Evolutionary conservation across 805 yeast genomes (phyloP), one percentile per base, ranked within the genome.

Genomic region (Candida sithepensis): DNA sequence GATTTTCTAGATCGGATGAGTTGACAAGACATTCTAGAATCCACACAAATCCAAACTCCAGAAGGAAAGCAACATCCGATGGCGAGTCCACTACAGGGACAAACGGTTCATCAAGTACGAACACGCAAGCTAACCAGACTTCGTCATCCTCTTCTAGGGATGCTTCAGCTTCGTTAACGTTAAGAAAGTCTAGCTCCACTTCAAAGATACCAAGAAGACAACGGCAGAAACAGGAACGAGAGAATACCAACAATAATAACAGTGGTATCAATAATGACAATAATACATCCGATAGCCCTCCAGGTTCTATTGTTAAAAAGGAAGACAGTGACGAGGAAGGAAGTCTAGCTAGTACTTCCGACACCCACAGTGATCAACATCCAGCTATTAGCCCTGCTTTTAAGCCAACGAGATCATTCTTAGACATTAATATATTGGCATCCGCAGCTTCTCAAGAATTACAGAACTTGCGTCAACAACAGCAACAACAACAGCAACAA

Each of bases 1-100:
- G 85, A 52, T 89, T 89, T 61, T 78, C 86, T 48, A 76, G 96
- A 52, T 75, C 84, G 23, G 96, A 90, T 67, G 96, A 89, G 68
- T 74, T 89, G 48, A 89, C 96, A 13, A 74, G 96, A 55, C 97
- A 89, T 67, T 73, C 85, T 43, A 72, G 96, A 53, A 90, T 86
- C 45, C 97, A 89, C 68, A 74, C 79, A 19, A 82, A 80, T 55
- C 84, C 81, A 33, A 69, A 52, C 45, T 54, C 63, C n/a, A 50
- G 61, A 19, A 71, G 53, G 61, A 78, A 54, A 30, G 40, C 39
- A 23, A 45, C 49, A 1, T 36, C 54, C 24, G 54, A 52, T 16
- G 20, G 38, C 12, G 38, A 34, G 5, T 16, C 38, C 38, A 32
- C 38, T 13, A n/a, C 38, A 16, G 9, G 20, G 7, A 16, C 38